Evolutionary conservation across 2,329 filamentous ascomycete genomes (phyloP), one percentile per base, ranked within the genome.

Genomic region (Fusarium albidum): DNA sequence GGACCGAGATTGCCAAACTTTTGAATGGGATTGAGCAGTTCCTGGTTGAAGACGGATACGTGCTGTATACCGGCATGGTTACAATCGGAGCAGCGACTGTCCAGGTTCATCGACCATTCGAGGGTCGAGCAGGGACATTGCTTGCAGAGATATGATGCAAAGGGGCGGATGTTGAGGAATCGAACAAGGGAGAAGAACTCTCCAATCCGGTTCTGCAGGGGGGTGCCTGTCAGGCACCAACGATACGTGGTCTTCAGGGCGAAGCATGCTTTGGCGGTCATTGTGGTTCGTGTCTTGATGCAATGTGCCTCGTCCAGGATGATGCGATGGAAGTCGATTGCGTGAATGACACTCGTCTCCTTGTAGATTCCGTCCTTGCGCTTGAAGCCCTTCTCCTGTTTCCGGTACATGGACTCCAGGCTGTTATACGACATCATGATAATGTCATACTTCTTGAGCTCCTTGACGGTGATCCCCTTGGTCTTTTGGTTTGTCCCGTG

Each of bases 401-500:
- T 96, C 51, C 95, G 89, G 70, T 92, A 91, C 68, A 96, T 87
- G 1, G 93, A 96, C 73, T 98, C 95, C 28, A 99, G 77, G 62
- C 90, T 86, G 77, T 91, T 92, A 82, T 96, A 99, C 12, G 94
- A 98, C 76, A 98, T 96, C 84, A 98, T 92, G 69, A 98, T 94
- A 43, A 99, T 92, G 73, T 99, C 87, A 74, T 88, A 96, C 63
- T 88, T 85, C 73, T 88, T 89, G 44, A 98, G 77, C 29, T 96
- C 88, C 53, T 87, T 88, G 21, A 85, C 77, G 0, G 83, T 87
- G 67, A 96, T 85, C 25, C 82, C 83, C 76, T 96, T 97, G 43
- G 89, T 82, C 73, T 95, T 92, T 14, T 85, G 71, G 60, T 96
- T 96, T 13, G 92, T 92, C 39, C 91, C 90, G 67, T 99, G 95